Evolutionary conservation across 345 rosid genomes (phyloP), one percentile per base, ranked within the genome.

Genomic region (Camelina sativa): DNA sequence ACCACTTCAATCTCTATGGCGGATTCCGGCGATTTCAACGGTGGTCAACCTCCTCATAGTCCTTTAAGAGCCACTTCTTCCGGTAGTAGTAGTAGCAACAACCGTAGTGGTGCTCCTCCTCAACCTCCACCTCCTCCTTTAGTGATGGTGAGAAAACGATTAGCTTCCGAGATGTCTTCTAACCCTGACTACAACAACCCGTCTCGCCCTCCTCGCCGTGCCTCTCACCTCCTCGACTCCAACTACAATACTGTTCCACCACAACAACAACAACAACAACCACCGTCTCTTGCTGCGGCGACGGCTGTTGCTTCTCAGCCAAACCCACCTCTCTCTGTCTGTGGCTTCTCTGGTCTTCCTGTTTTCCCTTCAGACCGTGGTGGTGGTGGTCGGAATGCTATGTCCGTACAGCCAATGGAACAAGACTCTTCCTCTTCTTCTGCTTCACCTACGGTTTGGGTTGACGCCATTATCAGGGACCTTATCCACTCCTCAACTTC

Each of bases 341-440:
- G 97, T 75, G 96, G 90, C 65, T 92, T 92, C 78, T 95, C 97
- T 8, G 97, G 97, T 32, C 81, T 95, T 10, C 99, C 99, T 4
- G 81, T 95, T 75, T 95, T 95, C 50, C 94, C 93, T 32, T 87
- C 97, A 53, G 83, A 58, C 74, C 43, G 79, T 17, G 30, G 30
- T 28, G 28, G 25, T 23, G 28, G 30, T 28, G 57, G 64, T 78
- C 48, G 67, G 58, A 32, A 46, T 9, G 25, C 67, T 5, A 40
- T 72, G 32, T 53, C 84, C 19, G 52, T 62, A 46, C 63, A 62
- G 7, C 50, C 86, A 4, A 85, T 84, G 84, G 98, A 90, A 7
- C 97, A 95, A 61, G 79, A 76, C 74, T 81, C 91, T 3, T 87
- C 93, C 0, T 74, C 89, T 20, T 89, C 94, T 11, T 79, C 91